Percentiles rank a stretch among this genome's conserved stretches.
These are phyloP conservation scores for Lasiosphaeria ovina DNA, from an alignment of 495 filamentous ascomycete genomes.

Conservation along the genomic window DNA sequence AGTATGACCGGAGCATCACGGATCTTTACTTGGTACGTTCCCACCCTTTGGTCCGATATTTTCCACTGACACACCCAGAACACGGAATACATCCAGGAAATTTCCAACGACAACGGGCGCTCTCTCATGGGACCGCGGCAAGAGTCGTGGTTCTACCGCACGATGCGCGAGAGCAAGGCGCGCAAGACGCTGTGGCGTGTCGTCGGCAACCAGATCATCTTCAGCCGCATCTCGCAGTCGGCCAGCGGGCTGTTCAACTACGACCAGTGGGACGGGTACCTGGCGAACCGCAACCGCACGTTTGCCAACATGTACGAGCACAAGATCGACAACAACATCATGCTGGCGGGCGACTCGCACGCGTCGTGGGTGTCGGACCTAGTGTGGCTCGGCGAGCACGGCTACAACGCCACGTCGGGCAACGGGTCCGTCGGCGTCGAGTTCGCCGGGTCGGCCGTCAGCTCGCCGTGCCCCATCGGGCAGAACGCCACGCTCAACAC, in stretches of 20 bases:
- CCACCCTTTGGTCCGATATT: conserved; percentile 13
- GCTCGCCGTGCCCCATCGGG: conserved; percentile 49
- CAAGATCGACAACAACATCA: conserved; percentile 64
- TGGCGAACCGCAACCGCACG: conserved; percentile 62
- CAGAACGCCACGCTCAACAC: conserved; percentile 43
- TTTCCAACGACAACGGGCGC: conserved; percentile 57
- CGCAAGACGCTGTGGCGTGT: conserved; percentile 57
- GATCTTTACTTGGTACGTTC: conserved; percentile 28
- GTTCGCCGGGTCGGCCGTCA: conserved; percentile 63
- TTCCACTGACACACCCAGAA: conserved; percentile 39
- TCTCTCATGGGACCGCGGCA: conserved; percentile 63
- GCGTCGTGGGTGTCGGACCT: conserved; percentile 63
- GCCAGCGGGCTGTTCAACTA: conserved; percentile 53
- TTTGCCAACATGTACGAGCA: conserved; percentile 57
- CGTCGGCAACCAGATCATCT: conserved; percentile 64
- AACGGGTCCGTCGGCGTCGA: conserved; percentile 62
- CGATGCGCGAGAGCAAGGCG: conserved; percentile 50
- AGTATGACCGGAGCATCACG: conserved; percentile 62
- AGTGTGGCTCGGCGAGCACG: conserved; percentile 57
- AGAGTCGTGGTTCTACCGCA: conserved; percentile 67
- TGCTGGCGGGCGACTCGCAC: conserved; percentile 65
- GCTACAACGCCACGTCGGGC: conserved; percentile 57
- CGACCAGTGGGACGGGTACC: conserved; percentile 66
- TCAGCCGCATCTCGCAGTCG: conserved; percentile 54
- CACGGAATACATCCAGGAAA: conserved; percentile 53